Percentiles rank a stretch among this genome's conserved stretches.
phyloP scores from a whole-genome alignment of 108 stramenopile species.

The Skeletonema marinoi region DNA sequence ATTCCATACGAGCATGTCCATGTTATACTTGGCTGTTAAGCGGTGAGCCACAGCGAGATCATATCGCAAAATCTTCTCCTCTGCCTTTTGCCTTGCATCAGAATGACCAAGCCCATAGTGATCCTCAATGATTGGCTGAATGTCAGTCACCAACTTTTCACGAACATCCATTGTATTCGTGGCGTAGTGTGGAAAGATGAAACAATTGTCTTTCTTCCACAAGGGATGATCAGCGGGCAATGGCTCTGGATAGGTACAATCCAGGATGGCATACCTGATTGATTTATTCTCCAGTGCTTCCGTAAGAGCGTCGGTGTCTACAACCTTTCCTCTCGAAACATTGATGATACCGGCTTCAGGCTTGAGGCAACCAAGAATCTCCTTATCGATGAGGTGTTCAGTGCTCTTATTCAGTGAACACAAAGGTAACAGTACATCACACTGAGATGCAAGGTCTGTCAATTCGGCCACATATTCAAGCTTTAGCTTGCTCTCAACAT shows the following conservation, averaged over 20 bases:
- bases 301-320: conserved; percentile 53
- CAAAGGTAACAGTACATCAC: conserved; percentile 61
- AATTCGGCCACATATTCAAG: conserved; percentile 20
- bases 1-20: conserved; percentile 79
- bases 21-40: conserved; percentile 54
- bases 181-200: conserved; percentile 64
- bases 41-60: conserved; percentile 55
- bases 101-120: conserved; percentile 39
- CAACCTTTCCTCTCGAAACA: conserved; percentile 65
- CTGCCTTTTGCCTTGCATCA: conserved; percentile 29
- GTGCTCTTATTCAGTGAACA: conserved; percentile 51
- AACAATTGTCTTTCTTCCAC: conserved; percentile 53
- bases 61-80: conserved; percentile 41
- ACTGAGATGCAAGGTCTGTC: conserved; percentile 17
- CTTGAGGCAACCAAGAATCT: conserved; percentile 17
- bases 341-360: conserved; percentile 54
- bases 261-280: conserved; percentile 61
- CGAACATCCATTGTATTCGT: conserved; percentile 67
- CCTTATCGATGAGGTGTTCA: conserved; percentile 44
- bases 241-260: conserved; percentile 66
- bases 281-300: conserved; percentile 45
- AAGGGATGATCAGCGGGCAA: conserved; percentile 55
- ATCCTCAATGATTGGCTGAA: conserved; percentile 53
- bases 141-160: conserved; percentile 57
- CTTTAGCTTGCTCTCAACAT: conserved; percentile 26